phyloP scores from a whole-genome alignment of 495 filamentous ascomycete species.

The Lophiotrema nucula region DNA sequence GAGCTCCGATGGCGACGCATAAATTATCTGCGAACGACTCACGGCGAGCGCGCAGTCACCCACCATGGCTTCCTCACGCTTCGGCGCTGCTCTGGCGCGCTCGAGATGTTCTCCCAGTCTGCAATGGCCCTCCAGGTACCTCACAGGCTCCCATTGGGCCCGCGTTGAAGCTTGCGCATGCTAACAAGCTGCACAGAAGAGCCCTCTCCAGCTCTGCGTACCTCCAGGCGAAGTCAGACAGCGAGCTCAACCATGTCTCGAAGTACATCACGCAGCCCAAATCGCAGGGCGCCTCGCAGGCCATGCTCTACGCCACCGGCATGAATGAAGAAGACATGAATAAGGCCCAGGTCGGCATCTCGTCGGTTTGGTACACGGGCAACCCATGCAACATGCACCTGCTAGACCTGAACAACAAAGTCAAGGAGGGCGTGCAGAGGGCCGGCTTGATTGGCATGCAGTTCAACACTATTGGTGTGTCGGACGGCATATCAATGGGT shows the following conservation, averaged over 20 bases:
- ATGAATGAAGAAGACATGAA: slow-evolving; percentile 78
- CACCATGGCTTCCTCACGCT: slow-evolving; percentile 25
- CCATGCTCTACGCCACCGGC: slow-evolving; percentile 96
- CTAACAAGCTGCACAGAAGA: slow-evolving; percentile 26
- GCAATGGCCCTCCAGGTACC: slow-evolving; percentile 29
- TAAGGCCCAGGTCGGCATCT: slow-evolving; percentile 96
- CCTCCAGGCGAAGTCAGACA: slow-evolving; percentile 17
- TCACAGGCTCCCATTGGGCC: slow-evolving; percentile 2
- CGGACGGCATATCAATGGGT: slow-evolving; percentile 79
- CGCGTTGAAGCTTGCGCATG: background rate
- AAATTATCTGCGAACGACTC: slow-evolving; percentile 4
- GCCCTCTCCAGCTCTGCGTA: slow-evolving; percentile 29
- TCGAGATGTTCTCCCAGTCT: slow-evolving; percentile 12
- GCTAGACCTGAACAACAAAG: slow-evolving; percentile 76
- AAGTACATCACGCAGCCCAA: slow-evolving; percentile 87
- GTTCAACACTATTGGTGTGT: slow-evolving; percentile 98
- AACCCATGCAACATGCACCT: slow-evolving; percentile 99
- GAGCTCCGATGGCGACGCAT: slow-evolving; percentile 12
- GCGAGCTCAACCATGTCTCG: slow-evolving; percentile 69
- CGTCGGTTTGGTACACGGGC: slow-evolving; percentile 85
- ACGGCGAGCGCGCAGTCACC: slow-evolving; percentile 1
- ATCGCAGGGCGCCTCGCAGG: slow-evolving; percentile 95
- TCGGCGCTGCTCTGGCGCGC: slow-evolving; percentile 23
- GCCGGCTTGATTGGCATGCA: slow-evolving; percentile 52
- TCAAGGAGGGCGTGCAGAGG: slow-evolving; percentile 77